Conservation (phyloP, 805 yeast genomes). For the Wickerhamiella nectarea region DNA sequence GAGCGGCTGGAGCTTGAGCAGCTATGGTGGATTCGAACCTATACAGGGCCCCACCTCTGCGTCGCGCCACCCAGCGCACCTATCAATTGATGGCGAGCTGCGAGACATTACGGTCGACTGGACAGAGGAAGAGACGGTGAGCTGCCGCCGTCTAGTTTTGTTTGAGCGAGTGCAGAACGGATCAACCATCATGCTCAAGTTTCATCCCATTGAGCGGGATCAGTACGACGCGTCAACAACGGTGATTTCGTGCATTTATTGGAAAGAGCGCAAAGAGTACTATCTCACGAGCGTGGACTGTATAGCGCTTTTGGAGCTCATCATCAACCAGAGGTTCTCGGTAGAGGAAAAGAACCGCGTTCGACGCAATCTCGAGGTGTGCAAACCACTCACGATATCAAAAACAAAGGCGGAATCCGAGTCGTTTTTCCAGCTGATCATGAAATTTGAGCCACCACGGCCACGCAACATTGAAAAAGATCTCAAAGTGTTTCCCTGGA, state of each 20-base stretch:
- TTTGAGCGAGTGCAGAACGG: slow-evolving; percentile 31
- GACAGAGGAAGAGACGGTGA: slow-evolving; percentile 31
- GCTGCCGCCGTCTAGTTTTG: slow-evolving; percentile 35
- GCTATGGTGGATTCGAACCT: slow-evolving; percentile 1
- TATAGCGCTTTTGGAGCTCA: slow-evolving; percentile 40
- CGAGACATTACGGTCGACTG: slow-evolving; percentile 31
- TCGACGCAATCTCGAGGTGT: slow-evolving; percentile 49
- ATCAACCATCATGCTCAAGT: slow-evolving; percentile 28
- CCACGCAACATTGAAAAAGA: slow-evolving; percentile 62
- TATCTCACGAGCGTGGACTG: slow-evolving; percentile 56
- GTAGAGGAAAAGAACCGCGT: slow-evolving; percentile 61
- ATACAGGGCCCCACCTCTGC: background rate
- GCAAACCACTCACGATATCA: slow-evolving; percentile 47
- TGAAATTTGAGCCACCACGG: slow-evolving; percentile 48
- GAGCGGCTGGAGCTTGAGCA: slow-evolving; percentile 1
- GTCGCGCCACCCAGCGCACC: slow-evolving; percentile 9
- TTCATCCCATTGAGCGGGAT: slow-evolving; percentile 28
- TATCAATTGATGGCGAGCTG: slow-evolving; percentile 20
- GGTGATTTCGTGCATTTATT: slow-evolving; percentile 45
- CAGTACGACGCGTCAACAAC: slow-evolving; percentile 31
- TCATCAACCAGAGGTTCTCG: slow-evolving; percentile 41
- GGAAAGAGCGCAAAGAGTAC: slow-evolving; percentile 36
- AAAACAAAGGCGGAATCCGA: slow-evolving; percentile 30
- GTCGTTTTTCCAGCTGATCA: slow-evolving; percentile 35
- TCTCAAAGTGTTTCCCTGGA: slow-evolving; percentile 54